These are phyloP conservation scores for Sherardia arvensis DNA, from an alignment of 257 asterid genomes.

Conservation along the genomic window DNA sequence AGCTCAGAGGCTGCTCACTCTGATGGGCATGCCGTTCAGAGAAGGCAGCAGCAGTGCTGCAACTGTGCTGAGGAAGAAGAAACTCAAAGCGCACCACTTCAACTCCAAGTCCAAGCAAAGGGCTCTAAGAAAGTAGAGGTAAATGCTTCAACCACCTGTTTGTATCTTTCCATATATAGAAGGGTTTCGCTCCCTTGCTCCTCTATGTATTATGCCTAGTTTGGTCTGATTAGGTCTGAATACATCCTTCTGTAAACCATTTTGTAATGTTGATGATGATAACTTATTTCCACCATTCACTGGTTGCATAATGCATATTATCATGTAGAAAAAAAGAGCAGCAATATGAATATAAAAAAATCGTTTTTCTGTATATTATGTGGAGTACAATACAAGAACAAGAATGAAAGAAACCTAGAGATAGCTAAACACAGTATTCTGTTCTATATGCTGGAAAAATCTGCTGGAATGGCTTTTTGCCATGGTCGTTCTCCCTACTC, in stretches of 20 bases:
- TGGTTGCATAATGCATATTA: no score
- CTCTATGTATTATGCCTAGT: not conserved
- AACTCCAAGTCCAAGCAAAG: slow-evolving; percentile 68
- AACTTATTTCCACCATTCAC: not conserved
- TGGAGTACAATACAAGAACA: no score
- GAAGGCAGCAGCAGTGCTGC: slow-evolving; percentile 43
- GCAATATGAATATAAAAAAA: not conserved
- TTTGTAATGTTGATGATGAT: slow-evolving; percentile 5
- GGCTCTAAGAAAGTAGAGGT: slow-evolving; percentile 24
- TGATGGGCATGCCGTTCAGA: slow-evolving; percentile 94
- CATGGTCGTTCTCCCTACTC: no score
- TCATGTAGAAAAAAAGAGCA: not conserved
- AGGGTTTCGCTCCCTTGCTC: not conserved
- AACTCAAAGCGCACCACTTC: slow-evolving; percentile 84
- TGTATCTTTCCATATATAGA: not conserved
- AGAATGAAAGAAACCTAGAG: not conserved
- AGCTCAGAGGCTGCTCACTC: slow-evolving; percentile 66
- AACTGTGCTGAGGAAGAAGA: slow-evolving; percentile 51
- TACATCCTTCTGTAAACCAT: slow-evolving; percentile 1
- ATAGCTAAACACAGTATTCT: not conserved
- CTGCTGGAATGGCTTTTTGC: not conserved
- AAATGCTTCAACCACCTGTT: slow-evolving; percentile 3
- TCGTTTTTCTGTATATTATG: no score
- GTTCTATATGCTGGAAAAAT: not conserved
- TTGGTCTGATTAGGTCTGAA: not conserved